These are phyloP conservation scores for Sarocladium oryzae DNA, from an alignment of 2,329 filamentous ascomycete genomes.

Conservation along the genomic window DNA sequence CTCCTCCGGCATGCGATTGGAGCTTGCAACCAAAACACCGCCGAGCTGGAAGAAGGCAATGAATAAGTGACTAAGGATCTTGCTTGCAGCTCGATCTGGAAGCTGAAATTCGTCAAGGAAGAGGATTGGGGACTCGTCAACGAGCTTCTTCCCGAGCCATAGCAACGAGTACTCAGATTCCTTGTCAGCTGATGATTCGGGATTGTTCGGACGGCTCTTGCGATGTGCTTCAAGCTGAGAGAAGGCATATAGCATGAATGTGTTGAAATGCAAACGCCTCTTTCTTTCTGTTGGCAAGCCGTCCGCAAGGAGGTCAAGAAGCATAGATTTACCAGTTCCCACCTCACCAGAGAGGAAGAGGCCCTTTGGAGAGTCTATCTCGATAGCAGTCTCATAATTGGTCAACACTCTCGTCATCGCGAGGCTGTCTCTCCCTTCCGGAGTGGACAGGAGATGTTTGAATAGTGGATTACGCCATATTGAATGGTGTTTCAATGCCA, in stretches of 20 bases:
- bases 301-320: conserved; percentile 76
- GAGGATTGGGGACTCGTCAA: conserved; percentile 67
- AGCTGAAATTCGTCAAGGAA: conserved; percentile 83
- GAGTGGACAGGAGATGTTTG: conserved; percentile 49
- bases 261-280: conserved; percentile 75
- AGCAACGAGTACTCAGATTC: conserved; percentile 58
- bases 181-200: conserved; percentile 8
- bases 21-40: conserved; percentile 72
- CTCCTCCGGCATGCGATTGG: conserved; percentile 79
- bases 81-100: conserved; percentile 69
- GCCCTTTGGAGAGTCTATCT: conserved; percentile 65
- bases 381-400: conserved; percentile 63
- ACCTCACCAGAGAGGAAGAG: conserved; percentile 76
- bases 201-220: conserved; percentile 21
- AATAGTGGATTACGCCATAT: conserved; percentile 54
- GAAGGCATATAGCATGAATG: conserved; percentile 75
- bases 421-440: conserved; percentile 50
- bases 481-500: conserved; percentile 47
- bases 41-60: conserved; percentile 77
- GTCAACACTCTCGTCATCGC: conserved; percentile 65
- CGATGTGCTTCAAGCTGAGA: conserved; percentile 65
- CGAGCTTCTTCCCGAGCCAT: conserved; percentile 68
- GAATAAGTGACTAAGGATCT: conserved; percentile 73
- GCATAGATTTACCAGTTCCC: conserved; percentile 77
- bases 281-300: conserved; percentile 69